These are phyloP conservation scores for Eimeria tenella DNA, from an alignment of 169 alveolate genomes.

Conservation along the genomic window DNA sequence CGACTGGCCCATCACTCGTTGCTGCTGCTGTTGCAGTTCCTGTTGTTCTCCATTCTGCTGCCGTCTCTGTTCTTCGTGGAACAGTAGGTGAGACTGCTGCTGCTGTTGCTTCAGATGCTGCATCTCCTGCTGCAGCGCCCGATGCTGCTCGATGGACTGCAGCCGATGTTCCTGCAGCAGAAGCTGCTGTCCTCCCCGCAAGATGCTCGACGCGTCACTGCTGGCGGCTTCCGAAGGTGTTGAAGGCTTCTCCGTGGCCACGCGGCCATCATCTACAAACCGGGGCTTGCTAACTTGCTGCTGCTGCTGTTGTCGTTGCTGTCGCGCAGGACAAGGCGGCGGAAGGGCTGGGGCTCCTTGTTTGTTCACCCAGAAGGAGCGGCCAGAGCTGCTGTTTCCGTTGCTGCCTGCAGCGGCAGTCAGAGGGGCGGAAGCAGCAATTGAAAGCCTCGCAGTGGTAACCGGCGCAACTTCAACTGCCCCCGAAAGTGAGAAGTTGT, in stretches of 20 bases:
- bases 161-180: neutral
- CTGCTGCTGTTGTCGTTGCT: constrained; percentile 59
- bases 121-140: neutral
- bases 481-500: neutral
- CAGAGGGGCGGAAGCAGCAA: constrained; percentile 29
- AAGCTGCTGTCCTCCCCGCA: constrained; percentile 4
- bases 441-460: neutral
- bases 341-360: neutral
- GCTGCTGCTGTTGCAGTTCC: neutral
- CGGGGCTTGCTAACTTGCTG: neutral
- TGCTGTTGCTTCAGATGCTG: neutral
- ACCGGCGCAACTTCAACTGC: neutral
- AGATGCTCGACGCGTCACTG: constrained; percentile 33
- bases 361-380: neutral
- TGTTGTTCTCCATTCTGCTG: neutral
- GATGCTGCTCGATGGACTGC: neutral
- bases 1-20: neutral
- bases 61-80: neutral
- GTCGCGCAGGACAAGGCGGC: neutral
- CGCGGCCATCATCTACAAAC: constrained; percentile 36
- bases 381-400: neutral
- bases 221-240: constrained; percentile 9
- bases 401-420: neutral
- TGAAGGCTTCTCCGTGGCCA: constrained; percentile 60
- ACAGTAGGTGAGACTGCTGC: neutral